A percentile compares a stretch with the other conserved stretches of the same genome.
These are phyloP conservation scores for Beauveria brongniartii DNA, from an alignment of 2,329 filamentous ascomycete genomes.

Conservation along the genomic window DNA sequence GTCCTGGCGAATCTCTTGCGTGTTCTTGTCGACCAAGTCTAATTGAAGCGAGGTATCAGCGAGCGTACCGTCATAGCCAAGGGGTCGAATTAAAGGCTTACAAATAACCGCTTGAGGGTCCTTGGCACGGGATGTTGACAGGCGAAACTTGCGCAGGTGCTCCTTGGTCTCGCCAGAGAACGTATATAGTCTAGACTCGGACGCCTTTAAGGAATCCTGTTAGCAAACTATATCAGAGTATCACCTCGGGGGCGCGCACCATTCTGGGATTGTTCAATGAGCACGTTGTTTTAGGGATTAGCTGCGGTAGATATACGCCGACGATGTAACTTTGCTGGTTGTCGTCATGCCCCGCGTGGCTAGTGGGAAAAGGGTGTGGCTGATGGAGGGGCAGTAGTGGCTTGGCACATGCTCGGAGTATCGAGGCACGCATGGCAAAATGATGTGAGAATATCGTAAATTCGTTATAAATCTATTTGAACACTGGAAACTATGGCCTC, in stretches of 20 bases:
- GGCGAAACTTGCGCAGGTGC: slow-evolving; percentile 86
- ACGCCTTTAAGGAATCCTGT: slow-evolving; percentile 30
- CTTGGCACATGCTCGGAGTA: neutral
- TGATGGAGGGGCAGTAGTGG: slow-evolving; percentile 6
- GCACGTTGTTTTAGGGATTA: neutral
- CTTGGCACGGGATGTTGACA: slow-evolving; percentile 80
- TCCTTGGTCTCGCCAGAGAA: slow-evolving; percentile 88
- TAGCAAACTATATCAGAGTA: neutral
- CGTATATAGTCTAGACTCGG: slow-evolving; percentile 83
- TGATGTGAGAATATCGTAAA: neutral
- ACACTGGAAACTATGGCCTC: neutral
- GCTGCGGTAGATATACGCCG: neutral
- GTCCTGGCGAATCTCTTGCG: slow-evolving; percentile 79
- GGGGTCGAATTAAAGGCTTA: slow-evolving; percentile 40
- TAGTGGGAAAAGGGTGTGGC: neutral
- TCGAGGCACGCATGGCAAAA: neutral
- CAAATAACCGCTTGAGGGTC: slow-evolving; percentile 89
- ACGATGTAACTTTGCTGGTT: neutral
- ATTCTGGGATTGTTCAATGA: neutral
- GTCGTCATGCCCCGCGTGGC: slow-evolving; percentile 13
- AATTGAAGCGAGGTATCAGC: slow-evolving; percentile 16
- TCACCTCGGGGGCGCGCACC: neutral
- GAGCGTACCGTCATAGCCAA: no score
- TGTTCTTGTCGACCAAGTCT: slow-evolving; percentile 89
- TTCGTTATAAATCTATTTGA: neutral